Conservation (phyloP, 2,329 filamentous ascomycete genomes). For the Penicillium sp. region DNA sequence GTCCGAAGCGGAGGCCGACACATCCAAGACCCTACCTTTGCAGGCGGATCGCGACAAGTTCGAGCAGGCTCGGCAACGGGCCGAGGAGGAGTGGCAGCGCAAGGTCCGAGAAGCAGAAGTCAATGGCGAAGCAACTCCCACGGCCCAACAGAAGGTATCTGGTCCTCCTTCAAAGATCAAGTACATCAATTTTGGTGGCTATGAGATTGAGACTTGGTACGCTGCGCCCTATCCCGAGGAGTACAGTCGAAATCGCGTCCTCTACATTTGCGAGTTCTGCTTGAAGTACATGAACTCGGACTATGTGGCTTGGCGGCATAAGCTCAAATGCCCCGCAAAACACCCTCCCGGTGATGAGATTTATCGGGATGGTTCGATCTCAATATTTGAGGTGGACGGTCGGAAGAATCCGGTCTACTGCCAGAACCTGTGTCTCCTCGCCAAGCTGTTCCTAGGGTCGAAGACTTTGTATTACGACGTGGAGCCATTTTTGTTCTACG, state of each 20-base stretch:
- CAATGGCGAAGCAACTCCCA: constrained; percentile 62
- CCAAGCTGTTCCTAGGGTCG: constrained; percentile 95
- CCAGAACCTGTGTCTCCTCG: constrained; percentile 89
- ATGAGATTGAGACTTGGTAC: constrained; percentile 99
- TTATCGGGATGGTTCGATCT: constrained; percentile 90
- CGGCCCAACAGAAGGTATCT: constrained; percentile 72
- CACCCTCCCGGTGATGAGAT: constrained; percentile 98
- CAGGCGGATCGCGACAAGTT: constrained; percentile 82
- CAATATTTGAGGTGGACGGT: constrained; percentile 97
- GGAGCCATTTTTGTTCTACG: constrained; percentile 98
- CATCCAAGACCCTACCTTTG: constrained; percentile 80
- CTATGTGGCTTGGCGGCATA: constrained; percentile 96
- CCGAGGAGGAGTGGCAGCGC: constrained; percentile 87
- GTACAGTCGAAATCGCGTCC: constrained; percentile 90
- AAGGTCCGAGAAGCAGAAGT: constrained; percentile 64
- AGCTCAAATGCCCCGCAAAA: constrained; percentile 93
- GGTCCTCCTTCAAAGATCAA: constrained; percentile 95
- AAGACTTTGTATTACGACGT: constrained; percentile 99
- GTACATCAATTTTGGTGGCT: constrained; percentile 96
- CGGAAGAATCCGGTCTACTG: constrained; percentile 94
- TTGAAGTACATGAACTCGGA: constrained; percentile 99
- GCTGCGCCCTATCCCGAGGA: constrained; percentile 97
- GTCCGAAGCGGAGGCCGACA: constrained; percentile 86
- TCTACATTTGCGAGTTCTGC: constrained; percentile 99
- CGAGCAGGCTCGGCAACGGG: constrained; percentile 84